Conservation (phyloP, 345 rosid genomes). For the Trapa incisa region DNA sequence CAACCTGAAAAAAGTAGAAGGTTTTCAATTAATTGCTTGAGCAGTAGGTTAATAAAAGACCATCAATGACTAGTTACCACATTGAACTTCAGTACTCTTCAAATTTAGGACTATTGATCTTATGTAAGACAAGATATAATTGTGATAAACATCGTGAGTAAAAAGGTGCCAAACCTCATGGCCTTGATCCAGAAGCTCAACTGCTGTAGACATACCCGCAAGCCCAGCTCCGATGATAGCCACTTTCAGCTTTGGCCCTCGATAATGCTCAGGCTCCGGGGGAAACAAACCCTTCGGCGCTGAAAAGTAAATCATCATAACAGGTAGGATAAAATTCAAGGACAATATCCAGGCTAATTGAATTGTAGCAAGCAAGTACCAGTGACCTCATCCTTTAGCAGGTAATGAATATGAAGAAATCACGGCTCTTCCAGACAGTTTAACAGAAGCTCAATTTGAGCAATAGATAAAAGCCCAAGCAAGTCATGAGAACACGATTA, state of each 20-base stretch:
- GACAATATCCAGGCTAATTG: background rate
- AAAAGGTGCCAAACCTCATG: constrained; percentile 50
- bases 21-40: background rate
- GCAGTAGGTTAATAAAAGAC: background rate
- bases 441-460: background rate
- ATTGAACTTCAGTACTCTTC: background rate
- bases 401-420: background rate
- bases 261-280: constrained; percentile 76
- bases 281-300: constrained; percentile 98
- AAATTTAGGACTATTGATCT: background rate
- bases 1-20: constrained; percentile 44
- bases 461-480: no score
- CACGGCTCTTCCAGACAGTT: no score
- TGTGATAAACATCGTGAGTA: background rate
- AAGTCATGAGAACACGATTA: no score
- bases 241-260: constrained; percentile 95
- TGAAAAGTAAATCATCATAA: constrained; percentile 25
- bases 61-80: background rate
- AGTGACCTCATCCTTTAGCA: background rate
- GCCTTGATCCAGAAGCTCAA: constrained; percentile 93
- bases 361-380: background rate
- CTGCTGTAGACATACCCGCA: constrained; percentile 98
- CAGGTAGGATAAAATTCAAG: background rate
- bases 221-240: constrained; percentile 98
- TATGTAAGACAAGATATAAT: background rate